A percentile compares a stretch with the other conserved stretches of the same genome.
Evolutionary conservation across 352 stramenopile species (phyloP).

Genomic region (Phytophthora kernoviae): DNA sequence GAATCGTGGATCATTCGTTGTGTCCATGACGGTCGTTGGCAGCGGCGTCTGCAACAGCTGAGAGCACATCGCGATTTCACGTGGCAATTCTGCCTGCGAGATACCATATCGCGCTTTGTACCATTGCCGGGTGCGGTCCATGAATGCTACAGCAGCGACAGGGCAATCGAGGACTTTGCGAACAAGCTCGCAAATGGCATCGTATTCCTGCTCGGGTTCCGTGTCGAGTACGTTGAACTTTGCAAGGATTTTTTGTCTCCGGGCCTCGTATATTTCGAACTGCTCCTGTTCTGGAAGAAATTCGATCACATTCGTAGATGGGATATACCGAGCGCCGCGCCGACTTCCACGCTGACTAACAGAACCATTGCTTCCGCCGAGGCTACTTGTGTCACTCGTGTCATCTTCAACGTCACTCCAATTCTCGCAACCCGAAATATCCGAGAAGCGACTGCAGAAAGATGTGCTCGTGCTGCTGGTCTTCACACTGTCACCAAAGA

Average conservation of each 20-base stretch:
- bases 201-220: constrained; percentile 58
- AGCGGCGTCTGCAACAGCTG: constrained; percentile 47
- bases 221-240: constrained; percentile 53
- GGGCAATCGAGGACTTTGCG: constrained; percentile 60
- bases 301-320: constrained; percentile 41
- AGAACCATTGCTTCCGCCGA: constrained; percentile 24
- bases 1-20: constrained; percentile 85
- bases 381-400: constrained; percentile 36
- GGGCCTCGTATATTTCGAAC: constrained; percentile 54
- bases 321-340: constrained; percentile 5
- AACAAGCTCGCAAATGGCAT: constrained; percentile 75
- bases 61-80: constrained; percentile 71
- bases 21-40: constrained; percentile 85
- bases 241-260: constrained; percentile 45
- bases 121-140: constrained; percentile 65
- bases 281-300: constrained; percentile 52
- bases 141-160: constrained; percentile 72
- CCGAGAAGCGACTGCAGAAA: constrained; percentile 43
- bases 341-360: constrained; percentile 22
- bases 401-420: constrained; percentile 42
- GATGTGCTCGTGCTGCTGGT: constrained; percentile 41
- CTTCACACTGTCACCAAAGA: constrained; percentile 37
- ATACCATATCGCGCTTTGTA: constrained; percentile 81
- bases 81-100: constrained; percentile 59
- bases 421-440: constrained; percentile 43